Evolutionary conservation across 1,284 basidiomycete species (phyloP), one percentile per base, ranked within the genome.

Genomic region (Leucoagaricus sp.): DNA sequence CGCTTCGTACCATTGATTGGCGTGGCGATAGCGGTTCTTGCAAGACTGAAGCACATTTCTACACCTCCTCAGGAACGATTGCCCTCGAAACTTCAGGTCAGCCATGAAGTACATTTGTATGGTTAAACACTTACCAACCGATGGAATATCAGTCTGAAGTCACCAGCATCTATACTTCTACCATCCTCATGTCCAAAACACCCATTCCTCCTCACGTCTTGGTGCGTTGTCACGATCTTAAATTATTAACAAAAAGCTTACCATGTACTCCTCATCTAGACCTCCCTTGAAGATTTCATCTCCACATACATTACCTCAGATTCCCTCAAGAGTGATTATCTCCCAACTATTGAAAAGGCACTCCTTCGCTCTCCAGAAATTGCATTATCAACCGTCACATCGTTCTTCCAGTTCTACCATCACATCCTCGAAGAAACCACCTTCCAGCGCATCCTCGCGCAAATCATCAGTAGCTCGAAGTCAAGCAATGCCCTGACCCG

Each of bases 281-380:
- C 54, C 57, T 76, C 82, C 17, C 72, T 90, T 19, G 66, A 79
- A 52, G 87, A 85, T 59, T 89, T 93, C 68, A 79, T 92, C 58
- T 65, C 69, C 9, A 76, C 70, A 0, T 80, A 75, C 48, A 66
- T 90, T 6, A 75, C 75, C 0, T 66, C 75, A 1, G 75, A 79
- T 0, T 84, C 89, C 44, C 73, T 93, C 31, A 68, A 67, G 2
- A 66, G 70, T 12, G 64, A 69, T 0, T 72, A 93, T 34, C 71
- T 92, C 0, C 86, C 90, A 0, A 78, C 79, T 0, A 81, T 89
- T 55, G 90, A 93, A 65, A 93, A 91, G 62, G 81, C 88, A 0
- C 67, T 93, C 1, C 69, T 91, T 4, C 83, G 88, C 33, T 87
- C 88, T 3, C 89, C 91, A 0, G 91, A 93, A 68, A 75, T 84